A percentile compares a stretch with the other conserved stretches of the same genome.
phyloP scores from a whole-genome alignment of 768 basidiomycete species.

The Mycena albidolilacea region DNA sequence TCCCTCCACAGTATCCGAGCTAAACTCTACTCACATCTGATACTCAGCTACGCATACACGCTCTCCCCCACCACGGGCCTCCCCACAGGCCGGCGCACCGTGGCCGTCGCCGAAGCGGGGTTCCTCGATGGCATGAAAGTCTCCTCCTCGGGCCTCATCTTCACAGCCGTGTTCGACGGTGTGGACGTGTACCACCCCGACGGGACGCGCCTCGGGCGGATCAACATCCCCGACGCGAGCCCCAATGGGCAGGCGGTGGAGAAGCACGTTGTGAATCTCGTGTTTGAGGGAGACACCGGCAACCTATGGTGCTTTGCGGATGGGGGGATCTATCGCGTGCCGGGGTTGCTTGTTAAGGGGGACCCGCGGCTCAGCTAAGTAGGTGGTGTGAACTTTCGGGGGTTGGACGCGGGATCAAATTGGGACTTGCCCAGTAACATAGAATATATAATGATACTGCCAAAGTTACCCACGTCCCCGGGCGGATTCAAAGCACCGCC shows the following conservation, averaged over 20 bases:
- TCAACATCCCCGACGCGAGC: slow-evolving; percentile 29
- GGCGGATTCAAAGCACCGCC: too few relatives aligned
- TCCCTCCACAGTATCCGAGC: neutral
- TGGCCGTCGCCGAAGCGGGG: slow-evolving; percentile 20
- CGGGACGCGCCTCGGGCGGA: slow-evolving; percentile 21
- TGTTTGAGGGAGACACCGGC: slow-evolving; percentile 13
- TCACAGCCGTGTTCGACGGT: slow-evolving; percentile 25
- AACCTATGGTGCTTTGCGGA: slow-evolving; percentile 26
- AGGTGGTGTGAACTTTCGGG: too few relatives aligned
- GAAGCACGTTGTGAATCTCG: slow-evolving; percentile 26
- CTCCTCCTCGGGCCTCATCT: slow-evolving; percentile 18
- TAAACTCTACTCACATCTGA: neutral
- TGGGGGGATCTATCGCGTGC: slow-evolving; percentile 22
- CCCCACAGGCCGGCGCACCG: slow-evolving; percentile 18
- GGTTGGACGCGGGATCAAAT: too few relatives aligned
- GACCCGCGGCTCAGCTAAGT: slow-evolving; percentile 10
- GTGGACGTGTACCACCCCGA: slow-evolving; percentile 26
- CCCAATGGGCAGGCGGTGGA: slow-evolving; percentile 22
- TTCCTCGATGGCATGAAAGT: slow-evolving; percentile 23
- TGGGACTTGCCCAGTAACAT: too few relatives aligned
- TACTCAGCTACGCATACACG: slow-evolving; percentile 19
- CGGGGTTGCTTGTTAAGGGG: slow-evolving; percentile 15
- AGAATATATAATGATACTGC: too few relatives aligned
- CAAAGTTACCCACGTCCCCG: too few relatives aligned
- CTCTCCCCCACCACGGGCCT: slow-evolving; percentile 24